Percentiles rank a stretch among this genome's conserved stretches.
Evolutionary conservation across 768 basidiomycete genomes (phyloP).

Genomic region (Amanita subjunquillea): DNA sequence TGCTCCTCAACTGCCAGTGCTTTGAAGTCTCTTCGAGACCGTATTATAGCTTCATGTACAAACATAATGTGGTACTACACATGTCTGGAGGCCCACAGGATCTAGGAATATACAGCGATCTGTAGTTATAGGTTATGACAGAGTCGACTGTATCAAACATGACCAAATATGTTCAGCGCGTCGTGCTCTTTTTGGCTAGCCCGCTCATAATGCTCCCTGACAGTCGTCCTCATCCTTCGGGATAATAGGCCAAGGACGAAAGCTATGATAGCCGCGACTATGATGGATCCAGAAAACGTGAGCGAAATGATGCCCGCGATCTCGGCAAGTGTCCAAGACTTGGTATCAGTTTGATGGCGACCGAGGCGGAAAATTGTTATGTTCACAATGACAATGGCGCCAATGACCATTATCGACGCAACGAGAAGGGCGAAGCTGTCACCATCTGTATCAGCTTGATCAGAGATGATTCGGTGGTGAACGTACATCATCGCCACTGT

Average conservation of each 20-base stretch:
- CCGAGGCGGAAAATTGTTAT: constrained; percentile 12
- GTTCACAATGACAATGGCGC: constrained; percentile 13
- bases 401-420: constrained; percentile 10
- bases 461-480: neutral
- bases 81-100: neutral
- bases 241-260: neutral
- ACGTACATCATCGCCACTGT: constrained; percentile 10
- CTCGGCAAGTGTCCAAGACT: neutral
- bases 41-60: too few relatives aligned
- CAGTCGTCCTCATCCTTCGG: neutral
- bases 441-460: neutral
- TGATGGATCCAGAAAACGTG: neutral
- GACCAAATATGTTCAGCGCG: neutral
- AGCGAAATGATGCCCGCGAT: neutral
- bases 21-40: constrained; percentile 11
- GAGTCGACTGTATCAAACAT: neutral
- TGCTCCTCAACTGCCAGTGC: constrained; percentile 41
- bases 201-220: neutral
- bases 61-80: neutral
- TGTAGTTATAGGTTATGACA: too few relatives aligned
- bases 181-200: neutral
- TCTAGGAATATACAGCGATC: neutral
- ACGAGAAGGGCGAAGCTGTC: constrained; percentile 9
- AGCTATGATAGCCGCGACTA: neutral
- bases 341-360: neutral